phyloP scores from a whole-genome alignment of 2,329 filamentous ascomycete species.

The Aspergillus hortae region DNA sequence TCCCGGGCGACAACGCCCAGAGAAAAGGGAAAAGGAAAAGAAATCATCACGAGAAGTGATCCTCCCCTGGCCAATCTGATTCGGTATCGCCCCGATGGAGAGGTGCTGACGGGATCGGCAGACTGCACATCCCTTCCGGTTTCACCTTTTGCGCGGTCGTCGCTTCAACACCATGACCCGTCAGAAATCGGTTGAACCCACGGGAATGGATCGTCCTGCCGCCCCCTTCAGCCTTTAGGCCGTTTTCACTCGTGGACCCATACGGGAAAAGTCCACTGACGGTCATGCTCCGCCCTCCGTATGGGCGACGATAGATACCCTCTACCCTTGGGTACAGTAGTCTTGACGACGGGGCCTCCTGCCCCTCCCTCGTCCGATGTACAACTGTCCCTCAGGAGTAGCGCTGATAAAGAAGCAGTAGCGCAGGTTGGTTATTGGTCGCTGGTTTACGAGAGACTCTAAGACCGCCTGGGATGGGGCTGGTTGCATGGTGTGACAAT shows the following conservation, averaged over 20 bases:
- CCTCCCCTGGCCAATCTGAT: slow-evolving; percentile 8
- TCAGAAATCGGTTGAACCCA: slow-evolving; percentile 23
- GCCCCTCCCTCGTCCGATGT: not conserved
- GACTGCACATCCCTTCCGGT: slow-evolving; percentile 18
- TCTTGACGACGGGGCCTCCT: not conserved
- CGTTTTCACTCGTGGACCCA: not conserved
- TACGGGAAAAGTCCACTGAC: not conserved
- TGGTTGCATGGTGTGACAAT: not conserved
- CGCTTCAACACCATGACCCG: slow-evolving; percentile 14
- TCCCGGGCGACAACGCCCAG: not conserved
- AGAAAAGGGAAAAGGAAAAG: not conserved
- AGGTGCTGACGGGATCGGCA: slow-evolving; percentile 23
- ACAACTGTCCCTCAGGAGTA: not conserved
- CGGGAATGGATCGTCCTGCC: slow-evolving; percentile 27
- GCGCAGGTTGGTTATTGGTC: not conserved
- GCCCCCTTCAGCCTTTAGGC: slow-evolving; percentile 4
- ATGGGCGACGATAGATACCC: too few species aligned
- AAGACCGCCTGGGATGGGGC: not conserved
- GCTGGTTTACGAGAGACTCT: not conserved
- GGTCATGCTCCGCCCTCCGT: not conserved
- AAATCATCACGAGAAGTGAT: not conserved
- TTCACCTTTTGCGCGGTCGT: slow-evolving; percentile 20
- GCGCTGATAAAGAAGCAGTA: not conserved
- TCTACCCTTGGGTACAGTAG: not conserved
- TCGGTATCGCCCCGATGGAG: slow-evolving; percentile 5